A percentile compares a stretch with the other conserved stretches of the same genome.
Conservation (phyloP, 192 early-diverging fungal genomes). For the Paraglomus occultum region DNA sequence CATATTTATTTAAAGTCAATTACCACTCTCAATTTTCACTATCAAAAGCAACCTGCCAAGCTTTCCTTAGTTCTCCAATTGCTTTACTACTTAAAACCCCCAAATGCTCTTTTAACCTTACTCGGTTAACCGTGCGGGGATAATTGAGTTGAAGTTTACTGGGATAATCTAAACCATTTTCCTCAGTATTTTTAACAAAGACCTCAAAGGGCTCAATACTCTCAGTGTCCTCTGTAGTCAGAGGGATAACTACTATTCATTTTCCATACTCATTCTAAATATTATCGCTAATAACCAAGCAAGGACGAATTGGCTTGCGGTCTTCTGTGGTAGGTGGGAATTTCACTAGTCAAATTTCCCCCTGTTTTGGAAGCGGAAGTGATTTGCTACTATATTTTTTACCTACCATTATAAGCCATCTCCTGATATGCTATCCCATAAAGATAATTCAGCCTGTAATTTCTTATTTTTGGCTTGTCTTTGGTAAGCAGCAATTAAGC, state of each 20-base stretch:
- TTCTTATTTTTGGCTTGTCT: no score
- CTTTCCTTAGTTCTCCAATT: conserved; percentile 1
- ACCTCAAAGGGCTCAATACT: conserved; percentile 15
- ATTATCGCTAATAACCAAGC: conserved; percentile 7
- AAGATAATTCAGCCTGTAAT: no score
- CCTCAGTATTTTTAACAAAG: conserved; percentile 2
- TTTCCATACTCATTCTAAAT: conserved; percentile 8
- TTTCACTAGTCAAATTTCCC: conserved; percentile 18
- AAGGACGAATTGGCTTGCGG: not conserved
- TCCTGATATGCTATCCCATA: no score
- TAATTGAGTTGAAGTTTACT: conserved; percentile 17
- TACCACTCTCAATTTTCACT: no score
- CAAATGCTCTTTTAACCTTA: conserved; percentile 5
- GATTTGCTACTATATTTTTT: not conserved
- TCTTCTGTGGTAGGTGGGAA: not conserved
- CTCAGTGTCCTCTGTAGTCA: conserved; percentile 12
- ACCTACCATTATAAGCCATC: no score
- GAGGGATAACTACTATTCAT: not conserved
- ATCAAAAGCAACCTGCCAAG: conserved; percentile 21
- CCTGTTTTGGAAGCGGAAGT: conserved; percentile 8
- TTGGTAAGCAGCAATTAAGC: no score
- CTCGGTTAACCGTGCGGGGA: not conserved
- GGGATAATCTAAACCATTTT: not conserved
- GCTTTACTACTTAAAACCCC: not conserved
- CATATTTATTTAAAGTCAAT: no score